A percentile compares a stretch with the other conserved stretches of the same genome.
These are phyloP conservation scores for Mycena maculata DNA, from an alignment of 768 basidiomycete species.

Conservation along the genomic window DNA sequence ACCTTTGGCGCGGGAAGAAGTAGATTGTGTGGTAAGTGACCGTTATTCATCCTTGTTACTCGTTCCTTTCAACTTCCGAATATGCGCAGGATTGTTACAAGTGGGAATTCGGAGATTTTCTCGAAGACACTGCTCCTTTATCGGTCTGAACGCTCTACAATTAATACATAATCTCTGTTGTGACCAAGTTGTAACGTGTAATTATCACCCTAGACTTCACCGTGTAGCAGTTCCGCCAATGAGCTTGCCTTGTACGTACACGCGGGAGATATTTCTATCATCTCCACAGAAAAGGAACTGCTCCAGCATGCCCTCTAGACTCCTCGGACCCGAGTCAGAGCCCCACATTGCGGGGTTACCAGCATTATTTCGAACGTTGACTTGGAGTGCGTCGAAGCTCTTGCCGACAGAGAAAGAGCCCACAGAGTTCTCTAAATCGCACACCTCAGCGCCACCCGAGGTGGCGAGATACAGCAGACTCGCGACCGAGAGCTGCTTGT, in stretches of 20 bases:
- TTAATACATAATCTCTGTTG: neutral
- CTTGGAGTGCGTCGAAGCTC: constrained; percentile 89
- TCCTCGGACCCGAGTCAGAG: constrained; percentile 46
- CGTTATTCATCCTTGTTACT: neutral
- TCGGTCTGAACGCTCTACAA: neutral
- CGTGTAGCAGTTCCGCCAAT: constrained; percentile 73
- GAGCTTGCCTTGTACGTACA: constrained; percentile 84
- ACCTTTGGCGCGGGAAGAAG: constrained; percentile 68
- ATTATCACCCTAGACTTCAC: constrained; percentile 12
- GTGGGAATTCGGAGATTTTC: constrained; percentile 73
- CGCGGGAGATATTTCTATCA: constrained; percentile 82
- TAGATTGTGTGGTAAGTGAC: constrained; percentile 68
- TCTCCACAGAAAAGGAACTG: constrained; percentile 90
- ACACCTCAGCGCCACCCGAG: constrained; percentile 89
- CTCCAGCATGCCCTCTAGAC: constrained; percentile 76
- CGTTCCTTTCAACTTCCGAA: neutral
- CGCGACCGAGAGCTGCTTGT: constrained; percentile 75
- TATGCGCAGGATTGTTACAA: constrained; percentile 76
- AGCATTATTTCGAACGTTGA: constrained; percentile 64
- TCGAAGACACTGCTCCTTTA: neutral
- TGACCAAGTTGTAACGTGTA: constrained; percentile 20
- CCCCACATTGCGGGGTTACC: constrained; percentile 72
- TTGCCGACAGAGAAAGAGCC: constrained; percentile 87
- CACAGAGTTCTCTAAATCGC: constrained; percentile 70
- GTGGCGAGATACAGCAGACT: constrained; percentile 93